phyloP scores from a whole-genome alignment of 2,329 filamentous ascomycete genomes.

The Colletotrichum somersetense region DNA sequence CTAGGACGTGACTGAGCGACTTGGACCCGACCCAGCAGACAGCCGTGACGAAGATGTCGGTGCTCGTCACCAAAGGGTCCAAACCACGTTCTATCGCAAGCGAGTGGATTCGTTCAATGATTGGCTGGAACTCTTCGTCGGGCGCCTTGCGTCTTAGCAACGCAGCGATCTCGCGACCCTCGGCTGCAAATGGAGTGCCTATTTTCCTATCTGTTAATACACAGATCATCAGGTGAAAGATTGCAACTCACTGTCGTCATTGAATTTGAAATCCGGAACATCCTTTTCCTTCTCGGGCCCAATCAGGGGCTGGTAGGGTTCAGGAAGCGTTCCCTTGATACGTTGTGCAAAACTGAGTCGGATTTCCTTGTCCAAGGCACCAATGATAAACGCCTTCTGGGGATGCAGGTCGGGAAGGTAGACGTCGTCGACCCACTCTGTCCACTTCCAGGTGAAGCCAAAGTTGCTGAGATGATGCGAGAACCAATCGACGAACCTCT shows the following conservation, averaged over 20 bases:
- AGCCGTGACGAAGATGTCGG: conserved; percentile 92
- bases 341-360: conserved; percentile 95
- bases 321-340: conserved; percentile 92
- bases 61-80: conserved; percentile 87
- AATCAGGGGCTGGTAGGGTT: conserved; percentile 84
- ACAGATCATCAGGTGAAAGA: conserved; percentile 7
- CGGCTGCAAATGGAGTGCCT: conserved; percentile 84
- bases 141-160: conserved; percentile 87
- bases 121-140: conserved; percentile 86
- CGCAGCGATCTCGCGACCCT: conserved; percentile 85
- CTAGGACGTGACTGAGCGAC: conserved; percentile 94
- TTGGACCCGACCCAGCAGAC: conserved; percentile 96
- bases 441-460: conserved; percentile 99
- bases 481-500: conserved; percentile 97
- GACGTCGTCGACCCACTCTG: conserved; percentile 93
- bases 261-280: conserved; percentile 95
- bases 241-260: conserved; percentile 72
- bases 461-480: conserved; percentile 98
- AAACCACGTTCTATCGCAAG: conserved; percentile 78
- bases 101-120: conserved; percentile 85
- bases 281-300: conserved; percentile 92
- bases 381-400: conserved; percentile 92
- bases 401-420: conserved; percentile 82
- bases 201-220: conserved; percentile 40
- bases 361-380: conserved; percentile 95